phyloP scores from a whole-genome alignment of 2,329 filamentous ascomycete species.

The Penicillium aurantiogriseum region DNA sequence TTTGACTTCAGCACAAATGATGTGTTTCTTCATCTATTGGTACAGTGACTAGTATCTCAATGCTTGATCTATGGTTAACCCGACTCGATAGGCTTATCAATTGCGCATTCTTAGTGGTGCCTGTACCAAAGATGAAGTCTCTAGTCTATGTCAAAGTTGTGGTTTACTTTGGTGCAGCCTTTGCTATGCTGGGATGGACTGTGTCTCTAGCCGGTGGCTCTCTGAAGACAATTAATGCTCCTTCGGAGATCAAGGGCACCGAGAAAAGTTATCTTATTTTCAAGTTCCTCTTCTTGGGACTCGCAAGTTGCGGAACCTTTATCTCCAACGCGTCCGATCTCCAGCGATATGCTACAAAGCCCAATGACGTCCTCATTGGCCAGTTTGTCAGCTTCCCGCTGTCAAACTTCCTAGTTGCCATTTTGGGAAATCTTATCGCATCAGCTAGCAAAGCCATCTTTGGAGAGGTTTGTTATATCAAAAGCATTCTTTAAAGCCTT shows the following conservation, averaged over 20 bases:
- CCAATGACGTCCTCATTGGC: conserved; percentile 43
- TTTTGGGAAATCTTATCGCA: conserved; percentile 44
- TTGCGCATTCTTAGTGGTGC: conserved; percentile 41
- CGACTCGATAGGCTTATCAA: conserved; percentile 29
- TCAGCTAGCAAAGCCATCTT: conserved; percentile 33
- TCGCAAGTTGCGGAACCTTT: conserved; percentile 23
- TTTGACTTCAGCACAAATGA: conserved; percentile 43
- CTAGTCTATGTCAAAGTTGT: conserved; percentile 39
- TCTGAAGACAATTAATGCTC: conserved; percentile 23
- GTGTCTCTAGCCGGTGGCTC: conserved; percentile 35
- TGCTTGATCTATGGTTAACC: neutral
- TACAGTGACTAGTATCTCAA: neutral
- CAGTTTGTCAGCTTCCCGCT: conserved; percentile 46
- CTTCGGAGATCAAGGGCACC: conserved; percentile 32
- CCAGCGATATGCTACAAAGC: conserved; percentile 44
- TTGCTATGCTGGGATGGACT: conserved; percentile 44
- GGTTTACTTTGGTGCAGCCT: conserved; percentile 40
- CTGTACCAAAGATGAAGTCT: conserved; percentile 39
- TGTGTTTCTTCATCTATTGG: conserved; percentile 46
- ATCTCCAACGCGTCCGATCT: conserved; percentile 46
- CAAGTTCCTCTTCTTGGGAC: conserved; percentile 39
- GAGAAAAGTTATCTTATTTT: conserved; percentile 40
- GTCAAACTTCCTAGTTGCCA: conserved; percentile 38
- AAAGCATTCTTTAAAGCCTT: no score
- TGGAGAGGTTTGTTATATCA: conserved; percentile 23